Base-by-base conservation (phyloP, 192 early-diverging fungal genomes). In the Coemansia erecta region DNA sequence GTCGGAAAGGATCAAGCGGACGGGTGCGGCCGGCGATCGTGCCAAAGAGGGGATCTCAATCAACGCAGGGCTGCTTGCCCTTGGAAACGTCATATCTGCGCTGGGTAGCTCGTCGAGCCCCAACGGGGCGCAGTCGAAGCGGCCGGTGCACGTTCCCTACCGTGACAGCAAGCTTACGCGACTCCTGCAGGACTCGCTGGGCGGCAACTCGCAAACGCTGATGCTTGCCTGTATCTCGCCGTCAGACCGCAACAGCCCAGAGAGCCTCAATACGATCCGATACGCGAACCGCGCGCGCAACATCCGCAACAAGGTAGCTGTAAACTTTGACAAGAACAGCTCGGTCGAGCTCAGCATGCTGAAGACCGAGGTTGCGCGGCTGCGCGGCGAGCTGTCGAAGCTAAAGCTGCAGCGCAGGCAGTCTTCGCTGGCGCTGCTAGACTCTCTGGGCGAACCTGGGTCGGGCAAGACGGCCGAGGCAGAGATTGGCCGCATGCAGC, bases 41-140 rank as follows among this genome's bases (percentile, higher is more conserved):
- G 90, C 87, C 46, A 91, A 90, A 64, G 98, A 99, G 61, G 96
- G 98, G 41, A 99, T 99, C 48, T 92, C 90, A 17, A 99, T 98
- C 63, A 99, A 98, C 62, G 90, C 93, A 31, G 97, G 97, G 0
- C 80, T 99, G 1, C 80, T 97, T 48, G 94, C 96, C 2, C 85
- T 99, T 9, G 97, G 97, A 37, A 99, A 99, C 64, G 96, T 98
- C 26, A 98, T 99, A 42, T 93, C 90, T 4, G 96, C 96, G 0
- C 82, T 99, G 13, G 94, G 94, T 13, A 93, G 91, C 60, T 73
- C 80, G 4, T 4, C 39, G 21, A 48, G 51, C 55, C 5, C 37
- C 12, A 19, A 17, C 37, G 23, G 26, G 1, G 21, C 14, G n/a
- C 70, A 66, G 28, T 37, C 82, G 13, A 73, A 82, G 43, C 81